A percentile compares a stretch with the other conserved stretches of the same genome.
These are phyloP conservation scores for Citeromyces siamensis DNA, from an alignment of 1,139 yeast species.

Conservation along the genomic window DNA sequence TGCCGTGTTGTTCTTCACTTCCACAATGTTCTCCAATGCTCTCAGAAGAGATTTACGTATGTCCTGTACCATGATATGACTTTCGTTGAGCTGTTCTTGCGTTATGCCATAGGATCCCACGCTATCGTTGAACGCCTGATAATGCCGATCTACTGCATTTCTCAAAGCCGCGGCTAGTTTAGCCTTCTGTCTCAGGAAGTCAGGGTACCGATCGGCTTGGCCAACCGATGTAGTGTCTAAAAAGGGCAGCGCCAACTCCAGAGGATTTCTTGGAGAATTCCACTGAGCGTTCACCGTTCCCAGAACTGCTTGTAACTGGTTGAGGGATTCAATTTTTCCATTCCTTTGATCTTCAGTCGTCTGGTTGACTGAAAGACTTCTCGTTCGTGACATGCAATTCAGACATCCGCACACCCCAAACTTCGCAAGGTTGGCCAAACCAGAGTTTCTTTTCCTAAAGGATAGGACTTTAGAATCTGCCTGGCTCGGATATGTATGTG, in stretches of 20 bases:
- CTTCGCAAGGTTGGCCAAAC: too few relatives aligned
- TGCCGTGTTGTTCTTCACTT: conserved; percentile 29
- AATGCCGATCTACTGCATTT: conserved; percentile 68
- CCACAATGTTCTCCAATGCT: conserved; percentile 12
- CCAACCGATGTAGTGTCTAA: conserved; percentile 86
- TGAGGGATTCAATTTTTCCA: not conserved
- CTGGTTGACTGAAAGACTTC: not conserved
- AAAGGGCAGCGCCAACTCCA: conserved; percentile 66
- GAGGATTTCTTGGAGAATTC: not conserved
- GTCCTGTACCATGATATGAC: conserved; percentile 39
- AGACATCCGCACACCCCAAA: too few relatives aligned
- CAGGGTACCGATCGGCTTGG: conserved; percentile 54
- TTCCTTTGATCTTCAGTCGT: not conserved
- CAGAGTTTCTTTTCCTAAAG: too few relatives aligned
- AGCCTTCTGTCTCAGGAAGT: conserved; percentile 39
- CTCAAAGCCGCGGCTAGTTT: conserved; percentile 49
- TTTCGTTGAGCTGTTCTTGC: conserved; percentile 39
- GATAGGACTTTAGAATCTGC: too few relatives aligned
- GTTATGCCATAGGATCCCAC: conserved; percentile 65
- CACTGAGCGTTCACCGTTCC: not conserved
- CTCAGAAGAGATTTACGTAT: conserved; percentile 36
- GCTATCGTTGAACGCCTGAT: conserved; percentile 75
- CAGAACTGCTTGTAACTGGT: not conserved
- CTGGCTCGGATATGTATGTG: too few relatives aligned
- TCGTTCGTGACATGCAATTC: too few relatives aligned